Conservation (phyloP, 495 filamentous ascomycete species). For the Penicillium psychrofluorescens region DNA sequence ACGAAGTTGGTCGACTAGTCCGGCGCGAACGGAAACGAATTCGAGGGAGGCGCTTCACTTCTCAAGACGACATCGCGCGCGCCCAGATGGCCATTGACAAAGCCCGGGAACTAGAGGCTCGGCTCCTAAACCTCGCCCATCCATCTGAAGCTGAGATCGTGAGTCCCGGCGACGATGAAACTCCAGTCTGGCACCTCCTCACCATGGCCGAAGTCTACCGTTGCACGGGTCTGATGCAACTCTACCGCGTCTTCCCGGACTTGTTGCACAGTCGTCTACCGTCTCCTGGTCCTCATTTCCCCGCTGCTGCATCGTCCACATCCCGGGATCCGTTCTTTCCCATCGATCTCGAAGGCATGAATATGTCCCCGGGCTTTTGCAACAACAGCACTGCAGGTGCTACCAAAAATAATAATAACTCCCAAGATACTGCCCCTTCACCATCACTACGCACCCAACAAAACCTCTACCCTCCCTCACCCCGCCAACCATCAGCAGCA, state of each 20-base stretch:
- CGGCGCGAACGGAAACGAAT: constrained; percentile 41
- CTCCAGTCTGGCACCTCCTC: constrained; percentile 48
- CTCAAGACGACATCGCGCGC: constrained; percentile 30
- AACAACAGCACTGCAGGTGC: background rate
- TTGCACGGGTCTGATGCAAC: constrained; percentile 45
- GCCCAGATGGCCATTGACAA: constrained; percentile 37
- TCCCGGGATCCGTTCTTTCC: constrained; percentile 22
- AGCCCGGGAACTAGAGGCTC: constrained; percentile 42
- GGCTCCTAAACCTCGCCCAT: constrained; percentile 40
- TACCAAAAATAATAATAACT: background rate
- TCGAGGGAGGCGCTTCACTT: constrained; percentile 26
- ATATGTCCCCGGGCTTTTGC: constrained; percentile 14
- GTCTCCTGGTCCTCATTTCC: constrained; percentile 9
- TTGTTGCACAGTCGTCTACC: constrained; percentile 36
- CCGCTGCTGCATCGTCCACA: background rate
- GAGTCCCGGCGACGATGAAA: constrained; percentile 48
- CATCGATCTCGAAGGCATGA: constrained; percentile 19
- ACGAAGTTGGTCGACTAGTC: constrained; percentile 47
- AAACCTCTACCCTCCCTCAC: constrained; percentile 2
- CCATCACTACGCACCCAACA: background rate
- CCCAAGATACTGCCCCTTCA: background rate
- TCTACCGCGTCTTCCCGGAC: constrained; percentile 50
- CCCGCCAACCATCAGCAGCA: background rate
- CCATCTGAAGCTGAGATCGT: constrained; percentile 43
- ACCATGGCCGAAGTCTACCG: constrained; percentile 52